Conservation (phyloP, 169 alveolate genomes). For the Blepharisma undulans region DNA sequence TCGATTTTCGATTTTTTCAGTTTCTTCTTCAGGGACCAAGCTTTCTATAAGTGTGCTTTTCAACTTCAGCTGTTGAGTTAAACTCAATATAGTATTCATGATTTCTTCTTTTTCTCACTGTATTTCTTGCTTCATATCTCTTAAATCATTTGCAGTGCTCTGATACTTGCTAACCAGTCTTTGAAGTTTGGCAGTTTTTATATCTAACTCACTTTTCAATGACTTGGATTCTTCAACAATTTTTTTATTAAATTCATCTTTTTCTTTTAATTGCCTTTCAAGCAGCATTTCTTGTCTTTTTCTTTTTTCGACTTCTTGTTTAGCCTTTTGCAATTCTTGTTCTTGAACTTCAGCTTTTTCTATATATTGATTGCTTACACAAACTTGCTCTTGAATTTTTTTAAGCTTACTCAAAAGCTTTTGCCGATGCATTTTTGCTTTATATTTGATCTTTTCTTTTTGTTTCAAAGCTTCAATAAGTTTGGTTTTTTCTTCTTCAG, state of each 20-base stretch:
- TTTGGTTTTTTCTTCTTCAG: slow-evolving; percentile 81
- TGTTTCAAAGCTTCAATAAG: slow-evolving; percentile 68
- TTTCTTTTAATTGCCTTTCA: slow-evolving; percentile 33
- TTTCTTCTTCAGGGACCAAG: slow-evolving; percentile 81
- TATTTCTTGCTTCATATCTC: slow-evolving; percentile 76
- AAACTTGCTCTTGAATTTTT: slow-evolving; percentile 83
- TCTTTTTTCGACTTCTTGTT: slow-evolving; percentile 48
- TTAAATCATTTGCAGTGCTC: slow-evolving; percentile 68
- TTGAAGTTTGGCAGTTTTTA: slow-evolving; percentile 31
- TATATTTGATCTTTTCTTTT: slow-evolving; percentile 67
- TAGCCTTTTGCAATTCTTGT: slow-evolving; percentile 71
- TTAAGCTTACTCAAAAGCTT: slow-evolving; percentile 74
- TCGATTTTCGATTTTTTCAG: slow-evolving; percentile 54
- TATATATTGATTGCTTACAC: slow-evolving; percentile 68
- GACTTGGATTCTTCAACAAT: slow-evolving; percentile 60
- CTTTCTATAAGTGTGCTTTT: slow-evolving; percentile 70
- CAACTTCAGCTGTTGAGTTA: slow-evolving; percentile 70
- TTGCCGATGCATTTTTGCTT: slow-evolving; percentile 69
- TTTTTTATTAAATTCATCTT: slow-evolving; percentile 50
- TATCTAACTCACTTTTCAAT: slow-evolving; percentile 61
- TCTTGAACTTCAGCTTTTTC: slow-evolving; percentile 63
- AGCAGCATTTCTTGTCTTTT: slow-evolving; percentile 39
- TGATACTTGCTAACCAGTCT: slow-evolving; percentile 69
- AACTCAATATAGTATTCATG: slow-evolving; percentile 75
- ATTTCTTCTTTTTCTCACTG: slow-evolving; percentile 79